A percentile compares a stretch with the other conserved stretches of the same genome.
Evolutionary conservation across 768 basidiomycete genomes (phyloP).

Genomic region (Strobilomyces echinocephalus): DNA sequence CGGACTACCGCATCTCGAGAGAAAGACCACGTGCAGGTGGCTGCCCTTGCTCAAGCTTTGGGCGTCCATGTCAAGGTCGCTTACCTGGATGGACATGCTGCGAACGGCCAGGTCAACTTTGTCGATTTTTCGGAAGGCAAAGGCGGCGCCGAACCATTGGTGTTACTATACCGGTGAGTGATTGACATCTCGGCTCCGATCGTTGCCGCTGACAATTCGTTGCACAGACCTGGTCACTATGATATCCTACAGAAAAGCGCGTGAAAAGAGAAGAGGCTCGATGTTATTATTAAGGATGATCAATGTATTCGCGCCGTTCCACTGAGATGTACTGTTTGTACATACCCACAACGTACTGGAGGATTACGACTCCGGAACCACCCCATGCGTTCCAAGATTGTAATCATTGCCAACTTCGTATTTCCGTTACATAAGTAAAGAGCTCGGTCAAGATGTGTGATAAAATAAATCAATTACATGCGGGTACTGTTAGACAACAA

Average conservation of each 20-base stretch:
- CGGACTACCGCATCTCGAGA: not conserved
- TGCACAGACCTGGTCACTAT: conserved; percentile 77
- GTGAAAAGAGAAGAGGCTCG: not conserved
- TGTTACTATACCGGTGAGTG: conserved; percentile 70
- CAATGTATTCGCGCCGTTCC: conserved; percentile 1
- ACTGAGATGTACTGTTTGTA: conserved; percentile 3
- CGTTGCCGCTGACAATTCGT: not conserved
- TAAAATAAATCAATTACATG: no score
- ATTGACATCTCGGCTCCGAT: not conserved
- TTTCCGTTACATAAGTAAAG: no score
- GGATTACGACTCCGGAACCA: no score
- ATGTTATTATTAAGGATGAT: not conserved
- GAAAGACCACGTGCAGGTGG: conserved; percentile 77
- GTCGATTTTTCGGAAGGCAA: conserved; percentile 55
- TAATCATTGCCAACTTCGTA: no score
- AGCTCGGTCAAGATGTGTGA: no score
- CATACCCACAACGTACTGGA: no score
- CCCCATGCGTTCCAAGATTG: no score
- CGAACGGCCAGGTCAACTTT: conserved; percentile 55
- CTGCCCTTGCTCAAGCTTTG: conserved; percentile 67
- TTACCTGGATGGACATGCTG: conserved; percentile 68
- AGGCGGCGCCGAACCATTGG: conserved; percentile 47
- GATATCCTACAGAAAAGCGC: conserved; percentile 48
- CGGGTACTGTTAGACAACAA: no score
- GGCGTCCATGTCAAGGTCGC: conserved; percentile 66